phyloP scores from a whole-genome alignment of 169 alveolate species.

The Plasmodium berghei region DNA sequence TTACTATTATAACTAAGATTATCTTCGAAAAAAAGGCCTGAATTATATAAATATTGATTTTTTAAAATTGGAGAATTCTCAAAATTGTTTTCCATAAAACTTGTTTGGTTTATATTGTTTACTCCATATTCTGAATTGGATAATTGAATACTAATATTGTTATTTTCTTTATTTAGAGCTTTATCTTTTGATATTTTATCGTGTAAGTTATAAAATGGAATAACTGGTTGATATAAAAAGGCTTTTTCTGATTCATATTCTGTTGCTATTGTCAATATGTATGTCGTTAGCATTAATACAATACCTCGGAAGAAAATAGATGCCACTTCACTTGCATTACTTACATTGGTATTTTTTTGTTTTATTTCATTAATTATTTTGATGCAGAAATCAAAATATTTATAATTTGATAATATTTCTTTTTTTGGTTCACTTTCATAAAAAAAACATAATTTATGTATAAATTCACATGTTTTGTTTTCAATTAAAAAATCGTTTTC shows the following conservation, averaged over 20 bases:
- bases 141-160: not conserved
- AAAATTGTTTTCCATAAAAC: not conserved
- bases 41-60: conserved; percentile 4
- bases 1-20: conserved; percentile 31
- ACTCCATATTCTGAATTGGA: conserved; percentile 7
- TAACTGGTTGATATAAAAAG: conserved; percentile 72
- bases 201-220: conserved; percentile 65
- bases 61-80: conserved; percentile 24
- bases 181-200: conserved; percentile 30
- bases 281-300: conserved; percentile 74
- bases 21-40: conserved; percentile 28
- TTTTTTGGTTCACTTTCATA: conserved; percentile 42
- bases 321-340: conserved; percentile 76
- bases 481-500: conserved; percentile 38
- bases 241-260: conserved; percentile 60
- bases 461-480: conserved; percentile 46
- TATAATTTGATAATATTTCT: conserved; percentile 9
- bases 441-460: conserved; percentile 57
- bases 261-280: conserved; percentile 60
- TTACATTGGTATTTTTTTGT: conserved; percentile 55
- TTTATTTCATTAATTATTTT: conserved; percentile 60
- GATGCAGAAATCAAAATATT: conserved; percentile 28
- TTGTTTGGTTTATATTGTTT: not conserved
- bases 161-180: conserved; percentile 16
- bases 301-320: conserved; percentile 69